These are phyloP conservation scores for Alisma plantagoaquatica DNA, from an alignment of 106 monocot species.

Conservation along the genomic window DNA sequence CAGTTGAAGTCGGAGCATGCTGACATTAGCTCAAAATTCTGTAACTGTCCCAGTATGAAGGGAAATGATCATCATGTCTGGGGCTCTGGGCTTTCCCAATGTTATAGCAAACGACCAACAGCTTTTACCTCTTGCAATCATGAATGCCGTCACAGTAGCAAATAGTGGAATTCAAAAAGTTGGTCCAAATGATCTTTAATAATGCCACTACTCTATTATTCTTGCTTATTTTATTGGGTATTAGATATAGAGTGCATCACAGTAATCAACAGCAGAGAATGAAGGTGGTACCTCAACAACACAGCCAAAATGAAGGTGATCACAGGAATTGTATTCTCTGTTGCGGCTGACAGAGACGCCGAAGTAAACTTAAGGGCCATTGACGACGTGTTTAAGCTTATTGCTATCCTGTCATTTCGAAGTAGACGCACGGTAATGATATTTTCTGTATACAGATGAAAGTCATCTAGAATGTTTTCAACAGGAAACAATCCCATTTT, in stretches of 20 bases:
- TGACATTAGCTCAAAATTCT: too few species aligned
- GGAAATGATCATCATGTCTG: too few species aligned
- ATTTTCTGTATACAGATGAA: neutral
- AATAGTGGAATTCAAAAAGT: too few species aligned
- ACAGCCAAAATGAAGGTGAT: conserved; percentile 2
- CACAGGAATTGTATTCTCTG: neutral
- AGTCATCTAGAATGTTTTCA: too few species aligned
- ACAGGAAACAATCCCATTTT: neutral
- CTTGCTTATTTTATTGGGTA: neutral
- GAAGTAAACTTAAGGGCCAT: neutral
- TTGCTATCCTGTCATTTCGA: neutral
- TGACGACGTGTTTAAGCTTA: neutral
- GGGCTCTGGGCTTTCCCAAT: too few species aligned
- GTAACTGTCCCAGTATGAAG: too few species aligned
- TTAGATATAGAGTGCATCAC: neutral
- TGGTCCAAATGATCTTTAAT: too few species aligned
- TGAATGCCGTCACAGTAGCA: neutral
- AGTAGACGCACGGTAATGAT: neutral
- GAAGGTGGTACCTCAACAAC: conserved; percentile 1
- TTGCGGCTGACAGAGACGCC: neutral
- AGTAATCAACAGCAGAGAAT: too few species aligned
- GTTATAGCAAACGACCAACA: too few species aligned
- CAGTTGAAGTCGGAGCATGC: neutral
- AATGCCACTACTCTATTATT: too few species aligned
- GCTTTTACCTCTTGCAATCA: neutral